Evolutionary conservation across 805 yeast genomes (phyloP), one percentile per base, ranked within the genome.

Genomic region (Jamesozyma spencerorum): DNA sequence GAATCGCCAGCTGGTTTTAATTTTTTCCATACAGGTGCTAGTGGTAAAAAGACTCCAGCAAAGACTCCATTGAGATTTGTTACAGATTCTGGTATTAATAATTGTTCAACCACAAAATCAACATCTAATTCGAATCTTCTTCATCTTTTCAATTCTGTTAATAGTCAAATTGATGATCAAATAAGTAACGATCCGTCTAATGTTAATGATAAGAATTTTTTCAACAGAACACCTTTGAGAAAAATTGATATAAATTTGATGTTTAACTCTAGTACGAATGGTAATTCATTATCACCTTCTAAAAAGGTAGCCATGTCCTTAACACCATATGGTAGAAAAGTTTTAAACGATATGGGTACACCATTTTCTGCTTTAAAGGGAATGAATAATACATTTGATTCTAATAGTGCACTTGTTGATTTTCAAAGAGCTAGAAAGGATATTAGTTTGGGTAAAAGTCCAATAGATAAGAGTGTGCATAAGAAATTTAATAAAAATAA

Each of bases 51-150:
- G 33, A 57, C 64, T 1, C 63, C 64, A 3, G 63, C 63, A 20
- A 60, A 55, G 49, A 57, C 63, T 5, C 63, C 64, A 1, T 45
- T 60, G n/a, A 41, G 54, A 29, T 60, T 60, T 40, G 50, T 56
- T 10, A 49, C 58, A 7, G 55, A 53, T 15, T 33, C 49, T n/a
- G 14, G n/a, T 10, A 12, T 22, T 8, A 22, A 20, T n/a, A 36
- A 22, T 26, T 15, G n/a, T 29, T 39, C 47, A 12, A 43, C 41
- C 30, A 40, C 31, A 18, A 42, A 39, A 19, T 19, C 44, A 10
- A 19, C 41, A n/a, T 35, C 43, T n/a, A 31, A 36, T 18, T 39
- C 48, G 24, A 41, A 47, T 38, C 19, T 46, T 18, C 32, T 46
- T 19, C 46, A 42, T 37, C 34, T 42, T 15, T 46, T 46, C 28